These are phyloP conservation scores for Cubamyces sp. DNA, from an alignment of 768 basidiomycete species.

Conservation along the genomic window DNA sequence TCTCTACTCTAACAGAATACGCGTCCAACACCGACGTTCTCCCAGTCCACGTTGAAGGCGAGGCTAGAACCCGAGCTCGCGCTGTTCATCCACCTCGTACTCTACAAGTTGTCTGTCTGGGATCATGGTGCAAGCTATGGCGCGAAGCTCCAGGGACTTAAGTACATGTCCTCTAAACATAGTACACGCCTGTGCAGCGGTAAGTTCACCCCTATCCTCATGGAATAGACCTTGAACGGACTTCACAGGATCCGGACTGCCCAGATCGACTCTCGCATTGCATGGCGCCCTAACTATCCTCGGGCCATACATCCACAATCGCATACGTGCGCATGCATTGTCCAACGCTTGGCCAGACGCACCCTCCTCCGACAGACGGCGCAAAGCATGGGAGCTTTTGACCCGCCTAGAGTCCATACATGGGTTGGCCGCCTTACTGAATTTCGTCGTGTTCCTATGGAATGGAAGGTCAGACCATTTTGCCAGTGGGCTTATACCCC, in stretches of 20 bases:
- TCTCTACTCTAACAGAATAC: neutral
- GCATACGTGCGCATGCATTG: constrained; percentile 74
- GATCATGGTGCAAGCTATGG: constrained; percentile 81
- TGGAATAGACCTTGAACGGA: constrained; percentile 18
- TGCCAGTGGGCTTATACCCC: neutral
- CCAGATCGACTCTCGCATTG: constrained; percentile 58
- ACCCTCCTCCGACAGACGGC: constrained; percentile 75
- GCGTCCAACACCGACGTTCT: neutral
- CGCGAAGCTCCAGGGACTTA: constrained; percentile 78
- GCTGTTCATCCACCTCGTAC: constrained; percentile 66
- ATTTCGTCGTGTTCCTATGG: constrained; percentile 83
- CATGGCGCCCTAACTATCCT: constrained; percentile 78
- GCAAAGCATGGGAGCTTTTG: constrained; percentile 73
- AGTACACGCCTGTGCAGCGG: constrained; percentile 35
- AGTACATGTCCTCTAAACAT: constrained; percentile 48
- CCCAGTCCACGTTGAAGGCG: constrained; percentile 58
- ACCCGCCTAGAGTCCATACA: constrained; percentile 70
- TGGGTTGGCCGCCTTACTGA: constrained; percentile 63
- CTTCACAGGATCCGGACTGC: constrained; percentile 63
- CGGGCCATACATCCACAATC: constrained; percentile 77
- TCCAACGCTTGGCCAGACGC: constrained; percentile 91
- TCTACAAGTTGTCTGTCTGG: constrained; percentile 88
- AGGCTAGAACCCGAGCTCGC: constrained; percentile 76
- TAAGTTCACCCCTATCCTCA: constrained; percentile 23
- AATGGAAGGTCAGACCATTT: constrained; percentile 72